Evolutionary conservation across 129 eudicot species (phyloP).

Genomic region (Ambrosia trifida): DNA sequence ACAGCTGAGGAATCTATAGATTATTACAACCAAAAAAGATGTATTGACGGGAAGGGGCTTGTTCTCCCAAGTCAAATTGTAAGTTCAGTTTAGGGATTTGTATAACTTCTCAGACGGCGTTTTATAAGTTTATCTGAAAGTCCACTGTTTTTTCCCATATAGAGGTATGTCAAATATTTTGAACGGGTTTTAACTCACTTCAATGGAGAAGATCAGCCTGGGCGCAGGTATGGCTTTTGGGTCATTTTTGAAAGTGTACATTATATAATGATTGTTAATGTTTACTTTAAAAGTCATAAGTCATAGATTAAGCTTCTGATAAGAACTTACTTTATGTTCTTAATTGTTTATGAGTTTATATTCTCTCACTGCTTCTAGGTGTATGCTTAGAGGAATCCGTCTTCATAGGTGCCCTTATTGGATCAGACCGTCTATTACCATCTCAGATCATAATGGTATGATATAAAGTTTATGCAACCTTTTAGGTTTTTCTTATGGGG

Average conservation of each 20-base stretch:
- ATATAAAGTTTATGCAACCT: background rate
- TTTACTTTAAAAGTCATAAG: background rate
- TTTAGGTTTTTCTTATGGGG: background rate
- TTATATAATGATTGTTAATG: background rate
- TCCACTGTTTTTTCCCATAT: background rate
- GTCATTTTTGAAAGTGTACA: background rate
- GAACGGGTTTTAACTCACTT: slow-evolving; percentile 78
- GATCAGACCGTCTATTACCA: slow-evolving; percentile 88
- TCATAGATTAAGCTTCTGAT: background rate
- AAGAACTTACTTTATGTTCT: background rate
- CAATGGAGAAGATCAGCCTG: slow-evolving; percentile 96
- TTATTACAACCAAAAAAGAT: slow-evolving; percentile 95
- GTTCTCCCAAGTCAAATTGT: slow-evolving; percentile 98
- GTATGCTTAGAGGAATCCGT: slow-evolving; percentile 95
- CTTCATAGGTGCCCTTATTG: slow-evolving; percentile 95
- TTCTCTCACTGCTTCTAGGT: slow-evolving; percentile 47
- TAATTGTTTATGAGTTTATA: background rate
- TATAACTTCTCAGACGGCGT: background rate
- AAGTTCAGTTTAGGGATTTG: slow-evolving; percentile 27
- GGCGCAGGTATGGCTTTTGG: slow-evolving; percentile 68
- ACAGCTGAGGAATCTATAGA: slow-evolving; percentile 94
- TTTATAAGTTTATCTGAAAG: slow-evolving; percentile 19
- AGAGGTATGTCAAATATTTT: slow-evolving; percentile 97
- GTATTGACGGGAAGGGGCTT: slow-evolving; percentile 91
- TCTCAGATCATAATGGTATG: slow-evolving; percentile 86